phyloP scores from a whole-genome alignment of 495 filamentous ascomycete species.

The Penicillium odoratum region DNA sequence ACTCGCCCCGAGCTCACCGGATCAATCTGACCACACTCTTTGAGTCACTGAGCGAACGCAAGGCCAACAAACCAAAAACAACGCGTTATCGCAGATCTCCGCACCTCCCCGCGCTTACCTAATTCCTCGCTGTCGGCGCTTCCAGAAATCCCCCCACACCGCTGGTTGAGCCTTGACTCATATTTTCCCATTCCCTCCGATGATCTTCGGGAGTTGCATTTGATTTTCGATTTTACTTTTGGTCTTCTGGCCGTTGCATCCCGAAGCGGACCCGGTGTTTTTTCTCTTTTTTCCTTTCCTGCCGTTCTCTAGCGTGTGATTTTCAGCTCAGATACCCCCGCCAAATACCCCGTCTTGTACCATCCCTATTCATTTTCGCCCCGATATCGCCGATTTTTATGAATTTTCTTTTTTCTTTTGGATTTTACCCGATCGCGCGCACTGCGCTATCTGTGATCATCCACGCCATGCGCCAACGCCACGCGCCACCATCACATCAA shows the following conservation, averaged over 20 bases:
- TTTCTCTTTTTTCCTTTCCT: constrained; percentile 4
- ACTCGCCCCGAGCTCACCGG: background rate
- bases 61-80: background rate
- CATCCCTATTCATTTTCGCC: constrained; percentile 22
- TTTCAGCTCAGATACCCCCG: constrained; percentile 22
- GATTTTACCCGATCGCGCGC: constrained; percentile 17
- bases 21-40: background rate
- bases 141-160: constrained; percentile 26
- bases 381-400: constrained; percentile 11
- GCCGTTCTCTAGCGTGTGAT: constrained; percentile 16
- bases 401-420: background rate
- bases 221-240: constrained; percentile 7
- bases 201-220: constrained; percentile 3
- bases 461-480: constrained; percentile 12
- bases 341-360: constrained; percentile 27
- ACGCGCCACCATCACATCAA: constrained; percentile 11
- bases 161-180: constrained; percentile 30
- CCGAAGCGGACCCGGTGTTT: constrained; percentile 26
- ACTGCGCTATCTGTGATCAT: constrained; percentile 20
- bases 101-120: constrained; percentile 31
- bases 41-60: background rate
- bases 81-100: constrained; percentile 13
- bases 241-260: constrained; percentile 23
- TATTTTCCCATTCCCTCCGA: constrained; percentile 11
- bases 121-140: constrained; percentile 31